A percentile compares a stretch with the other conserved stretches of the same genome.
These are phyloP conservation scores for Epichloe uncinata DNA, from an alignment of 2,329 filamentous ascomycete genomes.

Conservation along the genomic window DNA sequence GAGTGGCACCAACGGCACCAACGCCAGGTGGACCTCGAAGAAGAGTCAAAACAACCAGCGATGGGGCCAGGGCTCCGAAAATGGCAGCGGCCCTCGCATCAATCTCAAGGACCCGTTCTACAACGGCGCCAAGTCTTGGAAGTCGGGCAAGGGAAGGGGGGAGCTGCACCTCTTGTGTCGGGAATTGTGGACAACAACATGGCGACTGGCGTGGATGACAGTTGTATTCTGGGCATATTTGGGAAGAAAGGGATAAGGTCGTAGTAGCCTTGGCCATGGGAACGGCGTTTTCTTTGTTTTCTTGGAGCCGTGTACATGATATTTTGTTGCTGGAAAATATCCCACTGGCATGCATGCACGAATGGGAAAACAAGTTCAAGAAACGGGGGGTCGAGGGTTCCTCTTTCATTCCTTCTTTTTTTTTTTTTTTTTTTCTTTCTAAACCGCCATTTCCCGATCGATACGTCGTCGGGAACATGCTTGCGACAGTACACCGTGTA, in stretches of 20 bases:
- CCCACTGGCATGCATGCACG: too few species aligned
- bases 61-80: slow-evolving; percentile 32
- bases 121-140: slow-evolving; percentile 25
- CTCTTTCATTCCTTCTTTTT: too few species aligned
- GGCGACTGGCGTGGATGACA: slow-evolving; percentile 50
- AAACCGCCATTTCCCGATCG: too few species aligned
- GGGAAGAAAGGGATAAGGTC: slow-evolving; percentile 42
- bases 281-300: not conserved
- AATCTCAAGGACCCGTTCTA: slow-evolving; percentile 32
- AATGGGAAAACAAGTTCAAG: too few species aligned
- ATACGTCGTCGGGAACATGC: too few species aligned
- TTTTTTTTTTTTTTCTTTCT: too few species aligned
- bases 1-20: slow-evolving; percentile 10
- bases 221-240: slow-evolving; percentile 54
- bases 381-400: too few species aligned
- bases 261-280: not conserved
- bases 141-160: slow-evolving; percentile 14
- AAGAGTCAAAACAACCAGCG: slow-evolving; percentile 14
- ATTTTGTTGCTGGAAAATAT: too few species aligned
- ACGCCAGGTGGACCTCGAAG: slow-evolving; percentile 12
- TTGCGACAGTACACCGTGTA: too few species aligned
- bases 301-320: too few species aligned
- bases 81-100: slow-evolving; percentile 34
- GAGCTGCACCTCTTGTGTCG: slow-evolving; percentile 33
- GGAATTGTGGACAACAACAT: slow-evolving; percentile 49